Percentiles rank a stretch among this genome's conserved stretches.
Evolutionary conservation across 441 rosid species (phyloP).

Genomic region (Raphanus hybrid): DNA sequence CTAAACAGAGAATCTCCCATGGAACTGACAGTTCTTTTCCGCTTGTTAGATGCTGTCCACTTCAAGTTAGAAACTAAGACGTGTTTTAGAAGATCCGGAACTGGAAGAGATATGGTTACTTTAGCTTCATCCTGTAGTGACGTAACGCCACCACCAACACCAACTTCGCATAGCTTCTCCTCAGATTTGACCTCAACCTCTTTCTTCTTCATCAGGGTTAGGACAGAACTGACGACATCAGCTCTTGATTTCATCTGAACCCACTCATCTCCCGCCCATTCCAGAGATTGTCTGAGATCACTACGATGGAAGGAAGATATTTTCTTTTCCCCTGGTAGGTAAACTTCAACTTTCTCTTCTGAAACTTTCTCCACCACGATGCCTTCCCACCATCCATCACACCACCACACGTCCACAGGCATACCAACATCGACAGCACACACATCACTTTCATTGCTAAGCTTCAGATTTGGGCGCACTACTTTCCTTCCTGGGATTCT

Average conservation of each 20-base stretch:
- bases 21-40: conserved; percentile 56
- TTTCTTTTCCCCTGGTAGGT: conserved; percentile 73
- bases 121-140: conserved; percentile 21
- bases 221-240: conserved; percentile 48
- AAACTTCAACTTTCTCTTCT: conserved; percentile 59
- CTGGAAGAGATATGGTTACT: conserved; percentile 32
- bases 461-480: conserved; percentile 54
- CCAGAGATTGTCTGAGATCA: conserved; percentile 66
- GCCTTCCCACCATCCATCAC: conserved; percentile 96
- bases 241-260: conserved; percentile 45
- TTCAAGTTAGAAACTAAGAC: conserved; percentile 57
- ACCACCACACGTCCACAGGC: conserved; percentile 85
- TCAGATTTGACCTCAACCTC: conserved; percentile 38
- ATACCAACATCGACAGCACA: conserved; percentile 53
- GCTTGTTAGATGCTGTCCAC: conserved; percentile 66
- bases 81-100: conserved; percentile 66
- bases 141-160: not conserved
- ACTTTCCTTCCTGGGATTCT: conserved; percentile 55
- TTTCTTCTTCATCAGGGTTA: conserved; percentile 34
- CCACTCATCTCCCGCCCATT: conserved; percentile 77
- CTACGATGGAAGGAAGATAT: conserved; percentile 47
- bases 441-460: conserved; percentile 28
- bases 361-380: conserved; percentile 58
- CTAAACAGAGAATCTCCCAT: conserved; percentile 55
- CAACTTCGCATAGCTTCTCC: conserved; percentile 2